A percentile compares a stretch with the other conserved stretches of the same genome.
Conservation (phyloP, 1,284 basidiomycete species). For the Naganishia albida region DNA sequence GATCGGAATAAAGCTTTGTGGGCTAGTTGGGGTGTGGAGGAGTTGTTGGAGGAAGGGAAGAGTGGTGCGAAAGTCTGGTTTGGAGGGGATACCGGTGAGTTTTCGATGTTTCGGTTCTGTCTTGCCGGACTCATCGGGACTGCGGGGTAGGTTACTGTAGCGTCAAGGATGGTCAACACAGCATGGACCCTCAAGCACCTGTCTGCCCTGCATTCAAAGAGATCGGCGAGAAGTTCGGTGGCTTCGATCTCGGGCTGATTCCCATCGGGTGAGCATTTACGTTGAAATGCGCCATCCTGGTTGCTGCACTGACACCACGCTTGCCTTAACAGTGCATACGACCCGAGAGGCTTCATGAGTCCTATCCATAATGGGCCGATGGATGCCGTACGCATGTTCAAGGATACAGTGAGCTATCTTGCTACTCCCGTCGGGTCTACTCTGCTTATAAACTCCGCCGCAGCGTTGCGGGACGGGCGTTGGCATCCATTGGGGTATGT, state of each 20-base stretch:
- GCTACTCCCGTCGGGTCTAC: neutral
- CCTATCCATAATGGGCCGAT: conserved; percentile 64
- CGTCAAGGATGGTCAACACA: conserved; percentile 59
- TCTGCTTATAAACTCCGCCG: neutral
- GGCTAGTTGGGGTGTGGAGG: conserved; percentile 64
- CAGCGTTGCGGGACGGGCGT: conserved; percentile 59
- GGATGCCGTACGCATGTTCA: conserved; percentile 66
- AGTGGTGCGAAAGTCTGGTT: conserved; percentile 59
- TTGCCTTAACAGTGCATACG: conserved; percentile 59
- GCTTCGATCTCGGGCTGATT: conserved; percentile 62
- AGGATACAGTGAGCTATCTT: conserved; percentile 59
- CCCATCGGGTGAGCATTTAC: conserved; percentile 62
- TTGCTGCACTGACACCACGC: neutral
- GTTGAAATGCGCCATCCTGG: conserved; percentile 1
- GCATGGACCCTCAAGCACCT: conserved; percentile 53
- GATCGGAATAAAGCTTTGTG: conserved; percentile 64
- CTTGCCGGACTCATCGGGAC: neutral
- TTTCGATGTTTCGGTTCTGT: conserved; percentile 37
- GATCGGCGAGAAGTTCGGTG: conserved; percentile 64
- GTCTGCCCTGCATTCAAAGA: conserved; percentile 69
- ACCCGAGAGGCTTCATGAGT: conserved; percentile 62
- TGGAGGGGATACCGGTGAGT: conserved; percentile 68
- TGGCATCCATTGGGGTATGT: conserved; percentile 68
- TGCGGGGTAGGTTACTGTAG: conserved; percentile 42
- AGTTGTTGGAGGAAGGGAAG: conserved; percentile 15